Evolutionary conservation across 2,329 filamentous ascomycete genomes (phyloP), one percentile per base, ranked within the genome.

Genomic region (Neurospora sp.): DNA sequence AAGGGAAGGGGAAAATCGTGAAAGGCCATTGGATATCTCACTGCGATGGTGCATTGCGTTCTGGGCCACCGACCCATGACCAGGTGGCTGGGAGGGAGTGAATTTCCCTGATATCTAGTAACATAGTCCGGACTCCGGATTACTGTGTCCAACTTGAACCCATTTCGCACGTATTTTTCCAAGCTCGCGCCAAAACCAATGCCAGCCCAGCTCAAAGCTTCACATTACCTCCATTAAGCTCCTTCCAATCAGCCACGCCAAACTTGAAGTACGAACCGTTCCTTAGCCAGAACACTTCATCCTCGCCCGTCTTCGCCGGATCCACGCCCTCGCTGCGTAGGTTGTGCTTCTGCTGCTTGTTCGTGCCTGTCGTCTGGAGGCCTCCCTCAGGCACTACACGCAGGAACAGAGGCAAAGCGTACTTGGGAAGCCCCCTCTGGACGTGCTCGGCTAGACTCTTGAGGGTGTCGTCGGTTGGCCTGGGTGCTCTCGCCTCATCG

Each of bases 321-420:
- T 92, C 87, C 0, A 95, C 91, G 0, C 93, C 93, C 72, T 94
- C 86, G 2, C 84, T 83, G n/a, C 92, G 84, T 73, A 97, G 78
- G 0, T 82, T 80, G 72, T 91, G 87, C 80, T 97, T 97, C 80
- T 94, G 91, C 81, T 96, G 92, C 83, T 97, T 97, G 76, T 93
- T 91, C 66, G 93, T 97, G 0, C 93, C 92, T 4, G 93, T 97
- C 1, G 88, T 84, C 75, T 91, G 87, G 73, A 88, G 84, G 3
- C 81, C 79, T 66, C 85, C 80, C 36, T 86, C 84, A 36, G 81
- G 83, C 8, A 89, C 85, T 6, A 93, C 80, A 12, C 93, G 85
- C 66, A 97, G 78, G 80, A 97, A 97, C 0, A 96, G 75, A 0
- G 93, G 93, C 4, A 89, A 85, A 0, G 93, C 92, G 76, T 91